A percentile compares a stretch with the other conserved stretches of the same genome.
These are phyloP conservation scores for Trichomonas vaginalis DNA, from an alignment of 208 protist species.

Conservation along the genomic window DNA sequence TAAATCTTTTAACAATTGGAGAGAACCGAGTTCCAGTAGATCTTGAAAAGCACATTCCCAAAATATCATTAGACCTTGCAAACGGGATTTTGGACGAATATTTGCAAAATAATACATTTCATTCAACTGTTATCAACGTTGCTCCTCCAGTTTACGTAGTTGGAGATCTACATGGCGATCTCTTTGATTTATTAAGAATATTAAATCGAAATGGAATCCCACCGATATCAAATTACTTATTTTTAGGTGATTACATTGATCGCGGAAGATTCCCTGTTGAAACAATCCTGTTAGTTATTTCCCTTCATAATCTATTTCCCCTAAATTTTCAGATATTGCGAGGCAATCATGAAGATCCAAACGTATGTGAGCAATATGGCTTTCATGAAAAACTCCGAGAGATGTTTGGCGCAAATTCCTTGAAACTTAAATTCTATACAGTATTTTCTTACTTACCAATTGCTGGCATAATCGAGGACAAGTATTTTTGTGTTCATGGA, in stretches of 20 bases:
- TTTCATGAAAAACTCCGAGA: not conserved
- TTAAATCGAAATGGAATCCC: not conserved
- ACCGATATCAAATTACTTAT: not conserved
- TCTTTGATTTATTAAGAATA: not conserved
- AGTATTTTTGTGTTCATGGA: not conserved
- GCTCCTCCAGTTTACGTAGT: not conserved
- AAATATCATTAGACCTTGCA: not conserved
- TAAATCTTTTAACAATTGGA: not conserved
- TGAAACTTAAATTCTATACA: not conserved
- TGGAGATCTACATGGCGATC: not conserved
- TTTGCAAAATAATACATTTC: not conserved
- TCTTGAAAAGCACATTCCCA: not conserved
- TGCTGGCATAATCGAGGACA: not conserved
- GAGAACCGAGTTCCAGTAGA: not conserved
- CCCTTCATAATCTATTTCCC: not conserved
- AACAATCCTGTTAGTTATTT: not conserved
- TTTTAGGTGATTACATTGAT: conserved; percentile 12
- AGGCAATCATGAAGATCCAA: not conserved
- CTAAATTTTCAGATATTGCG: not conserved
- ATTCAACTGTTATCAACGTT: not conserved
- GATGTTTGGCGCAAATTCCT: not conserved
- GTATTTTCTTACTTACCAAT: not conserved
- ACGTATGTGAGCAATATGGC: not conserved
- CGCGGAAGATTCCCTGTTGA: not conserved
- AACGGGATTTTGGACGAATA: not conserved